Base-by-base conservation (phyloP, 768 basidiomycete genomes). In the Phallus indusiatus region DNA sequence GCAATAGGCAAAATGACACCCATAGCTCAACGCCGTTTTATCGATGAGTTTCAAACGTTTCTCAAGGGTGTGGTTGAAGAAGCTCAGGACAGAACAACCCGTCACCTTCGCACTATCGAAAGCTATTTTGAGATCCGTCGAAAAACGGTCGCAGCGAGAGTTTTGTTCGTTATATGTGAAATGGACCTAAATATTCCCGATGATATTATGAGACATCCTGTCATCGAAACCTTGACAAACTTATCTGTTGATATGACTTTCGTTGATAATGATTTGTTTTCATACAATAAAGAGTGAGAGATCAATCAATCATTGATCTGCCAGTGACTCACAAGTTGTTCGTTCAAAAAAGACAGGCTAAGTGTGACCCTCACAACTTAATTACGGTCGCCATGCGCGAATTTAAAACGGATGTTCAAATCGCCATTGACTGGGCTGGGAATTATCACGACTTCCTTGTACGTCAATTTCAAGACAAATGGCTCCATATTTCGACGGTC, bases 341-440 rank as follows among this genome's bases (percentile, higher is more conserved):
- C 36, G 8, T 37, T 16, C n/a, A n/a, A n/a, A n/a, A 37, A 8
- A 37, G 36, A 16, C 36, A 37, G 36, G 36, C 36, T 37, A 8
- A 16, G 16, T 74, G 73, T 51, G 72, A 73, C 49, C 60, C 63
- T 0, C 75, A 77, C 60, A 78, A 78, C 57, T 68, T 82, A 14
- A 70, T 84, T 34, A 76, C 76, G 1, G 73, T 80, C 14, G 75
- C 81, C 47, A 81, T 80, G 79, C 70, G 76, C 34, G n/a, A n/a
- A n/a, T n/a, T n/a, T n/a, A n/a, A n/a, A n/a, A n/a, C n/a, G n/a
- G n/a, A n/a, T n/a, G n/a, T 79, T 0, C 72, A 78, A 53, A 71
- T 64, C 0, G 75, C 80, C 1, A 65, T 77, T 35, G 64, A 74
- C 47, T 73, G 70, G 67, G 70, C 80, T 22, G 70, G 68, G 1